Evolutionary conservation across 2,329 filamentous ascomycete species (phyloP), one percentile per base, ranked within the genome.

Genomic region (Beauveria varroae): DNA sequence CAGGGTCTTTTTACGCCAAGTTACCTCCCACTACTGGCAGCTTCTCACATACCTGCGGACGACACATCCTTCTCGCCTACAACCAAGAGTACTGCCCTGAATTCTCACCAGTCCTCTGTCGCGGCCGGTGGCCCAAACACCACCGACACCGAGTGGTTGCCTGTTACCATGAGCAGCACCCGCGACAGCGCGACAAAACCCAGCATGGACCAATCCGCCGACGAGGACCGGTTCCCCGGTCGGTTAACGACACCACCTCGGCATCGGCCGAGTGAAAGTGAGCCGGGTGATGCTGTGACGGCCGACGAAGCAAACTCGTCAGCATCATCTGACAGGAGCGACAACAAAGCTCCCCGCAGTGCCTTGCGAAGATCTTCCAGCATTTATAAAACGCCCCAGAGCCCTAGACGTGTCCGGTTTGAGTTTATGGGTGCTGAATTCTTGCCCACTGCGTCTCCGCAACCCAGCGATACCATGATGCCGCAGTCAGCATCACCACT

Each of bases 321-420:
- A 5, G 70, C 76, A 34, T 73, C 76, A 18, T 86, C 83, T 16
- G 79, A 84, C 65, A 75, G 76, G 67, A 84, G 81, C 71, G 77
- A 82, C 53, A 73, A 74, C 24, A 78, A 76, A 65, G 71, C 72
- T 43, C 78, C 79, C 52, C 77, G 83, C 65, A 86, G 85, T 67
- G 85, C 83, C 51, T 71, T 87, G 61, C 80, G 85, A 62, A 78
- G 83, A 54, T 79, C 81, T 1, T 83, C 81, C 7, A 83, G 78
- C 66, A 77, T 74, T 37, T 78, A 80, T 28, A 79, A 76, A 55
- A 77, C 79, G 58, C 74, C 72, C 6, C 75, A 77, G 49, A 85
- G 83, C 67, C 83, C 82, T n/a, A 79, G 84, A 34, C 78, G 83
- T 63, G 85, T 87, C 61, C 83, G 85, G 53, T 87, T 87, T 64